Conservation (phyloP, 331 rosid species). For the Malus hybrid region DNA sequence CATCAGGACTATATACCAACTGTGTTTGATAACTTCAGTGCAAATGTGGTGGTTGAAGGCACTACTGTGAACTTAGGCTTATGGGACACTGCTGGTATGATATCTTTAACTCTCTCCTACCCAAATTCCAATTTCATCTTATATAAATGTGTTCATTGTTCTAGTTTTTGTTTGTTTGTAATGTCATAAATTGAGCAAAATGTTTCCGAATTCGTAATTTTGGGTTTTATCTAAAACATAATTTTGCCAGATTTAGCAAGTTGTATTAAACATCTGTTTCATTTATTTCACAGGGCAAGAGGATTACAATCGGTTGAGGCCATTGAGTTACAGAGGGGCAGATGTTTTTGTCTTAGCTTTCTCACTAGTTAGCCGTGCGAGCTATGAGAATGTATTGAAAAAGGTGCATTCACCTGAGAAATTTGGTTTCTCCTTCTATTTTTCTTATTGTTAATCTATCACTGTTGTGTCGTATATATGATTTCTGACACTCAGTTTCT, state of each 20-base stretch:
- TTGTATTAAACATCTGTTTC: constrained; percentile 2
- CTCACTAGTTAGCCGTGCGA: constrained; percentile 91
- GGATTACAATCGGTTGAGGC: constrained; percentile 94
- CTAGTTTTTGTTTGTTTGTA: neutral
- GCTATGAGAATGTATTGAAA: constrained; percentile 85
- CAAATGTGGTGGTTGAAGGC: constrained; percentile 84
- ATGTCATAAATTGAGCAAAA: too few relatives aligned
- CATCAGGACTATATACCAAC: constrained; percentile 83
- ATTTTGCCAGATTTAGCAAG: constrained; percentile 9
- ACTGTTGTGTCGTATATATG: constrained; percentile 13
- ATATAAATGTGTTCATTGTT: neutral
- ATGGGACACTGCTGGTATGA: constrained; percentile 88
- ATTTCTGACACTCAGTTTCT: constrained; percentile 22
- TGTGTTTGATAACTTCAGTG: constrained; percentile 89
- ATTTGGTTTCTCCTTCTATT: neutral
- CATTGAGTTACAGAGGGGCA: constrained; percentile 94
- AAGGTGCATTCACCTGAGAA: constrained; percentile 41
- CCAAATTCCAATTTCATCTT: neutral
- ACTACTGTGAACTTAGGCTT: constrained; percentile 82
- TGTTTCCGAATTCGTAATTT: neutral
- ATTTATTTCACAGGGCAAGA: constrained; percentile 68
- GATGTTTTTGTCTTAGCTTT: constrained; percentile 96
- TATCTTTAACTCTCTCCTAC: neutral
- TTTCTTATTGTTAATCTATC: neutral
- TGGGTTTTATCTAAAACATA: neutral